Percentiles rank a stretch among this genome's conserved stretches.
phyloP scores from a whole-genome alignment of 352 stramenopile species.

The Phytophthora syringae region DNA sequence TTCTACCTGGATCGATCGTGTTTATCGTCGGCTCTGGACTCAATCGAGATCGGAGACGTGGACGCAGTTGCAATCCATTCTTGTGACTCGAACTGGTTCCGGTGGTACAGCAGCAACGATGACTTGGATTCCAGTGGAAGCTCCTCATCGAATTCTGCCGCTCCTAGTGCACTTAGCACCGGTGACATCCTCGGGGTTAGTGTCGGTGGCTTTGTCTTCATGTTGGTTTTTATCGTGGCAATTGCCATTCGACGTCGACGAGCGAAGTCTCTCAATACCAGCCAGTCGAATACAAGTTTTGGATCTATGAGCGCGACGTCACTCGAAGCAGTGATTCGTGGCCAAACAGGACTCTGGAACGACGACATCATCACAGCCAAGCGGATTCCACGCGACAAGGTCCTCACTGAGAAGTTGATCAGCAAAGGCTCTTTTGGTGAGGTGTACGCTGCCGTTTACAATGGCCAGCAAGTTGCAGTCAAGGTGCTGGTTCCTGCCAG shows the following conservation, averaged over 20 bases:
- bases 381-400: conserved; percentile 37
- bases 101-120: conserved; percentile 34
- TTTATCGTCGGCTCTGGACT: conserved; percentile 9
- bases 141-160: background rate
- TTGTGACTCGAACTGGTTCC: conserved; percentile 16
- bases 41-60: conserved; percentile 7
- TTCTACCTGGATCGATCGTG: conserved; percentile 18
- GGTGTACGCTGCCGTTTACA: conserved; percentile 41
- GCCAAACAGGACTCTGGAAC: no score
- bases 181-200: background rate
- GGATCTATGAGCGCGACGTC: background rate
- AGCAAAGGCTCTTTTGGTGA: conserved; percentile 49
- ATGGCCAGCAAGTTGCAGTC: conserved; percentile 40
- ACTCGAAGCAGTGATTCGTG: conserved; percentile 7
- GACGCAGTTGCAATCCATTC: conserved; percentile 6
- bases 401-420: conserved; percentile 30
- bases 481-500: conserved; percentile 43
- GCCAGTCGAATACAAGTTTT: background rate
- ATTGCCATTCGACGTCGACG: background rate
- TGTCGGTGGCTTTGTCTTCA: background rate
- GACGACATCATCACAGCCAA: conserved; percentile 45
- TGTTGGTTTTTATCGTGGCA: background rate
- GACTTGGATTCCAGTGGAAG: background rate
- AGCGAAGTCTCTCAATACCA: background rate
- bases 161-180: background rate